phyloP scores from a whole-genome alignment of 2,329 filamentous ascomycete genomes.

The Eutypella sp. region DNA sequence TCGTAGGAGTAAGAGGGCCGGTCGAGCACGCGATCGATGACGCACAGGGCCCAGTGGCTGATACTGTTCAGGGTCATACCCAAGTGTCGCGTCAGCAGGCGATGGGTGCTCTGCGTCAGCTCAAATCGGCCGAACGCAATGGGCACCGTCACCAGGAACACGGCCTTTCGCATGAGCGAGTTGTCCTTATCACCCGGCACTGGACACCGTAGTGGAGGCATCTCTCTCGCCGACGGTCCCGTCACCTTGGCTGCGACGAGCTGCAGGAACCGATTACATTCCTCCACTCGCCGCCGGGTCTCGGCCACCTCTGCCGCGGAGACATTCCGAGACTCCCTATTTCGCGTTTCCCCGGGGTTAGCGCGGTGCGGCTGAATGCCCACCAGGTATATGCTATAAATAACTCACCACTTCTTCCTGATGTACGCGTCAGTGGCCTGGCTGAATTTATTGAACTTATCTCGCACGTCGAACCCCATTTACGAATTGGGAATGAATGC shows the following conservation, averaged over 20 bases:
- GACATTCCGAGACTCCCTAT: not conserved
- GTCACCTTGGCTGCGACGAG: constrained; percentile 19
- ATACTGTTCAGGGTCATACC: constrained; percentile 25
- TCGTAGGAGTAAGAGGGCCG: constrained; percentile 23
- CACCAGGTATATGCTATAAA: not conserved
- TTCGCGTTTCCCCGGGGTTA: not conserved
- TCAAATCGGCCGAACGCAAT: constrained; percentile 25
- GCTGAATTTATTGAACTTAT: not conserved
- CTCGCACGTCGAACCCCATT: not conserved
- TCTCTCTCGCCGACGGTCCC: constrained; percentile 13
- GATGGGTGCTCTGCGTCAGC: constrained; percentile 20
- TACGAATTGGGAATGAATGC: not conserved
- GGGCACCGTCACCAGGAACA: constrained; percentile 23
- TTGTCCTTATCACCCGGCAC: not conserved
- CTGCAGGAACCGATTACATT: constrained; percentile 18
- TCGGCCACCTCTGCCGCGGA: constrained; percentile 5
- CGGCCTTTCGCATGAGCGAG: constrained; percentile 12
- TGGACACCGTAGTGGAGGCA: constrained; percentile 16
- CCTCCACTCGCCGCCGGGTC: constrained; percentile 10
- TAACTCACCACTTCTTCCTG: not conserved
- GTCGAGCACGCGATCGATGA: constrained; percentile 19
- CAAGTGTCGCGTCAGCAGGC: constrained; percentile 22
- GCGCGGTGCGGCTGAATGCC: not conserved
- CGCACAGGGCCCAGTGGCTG: constrained; percentile 24
- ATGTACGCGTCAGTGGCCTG: not conserved